Percentiles rank a stretch among this genome's conserved stretches.
phyloP scores from a whole-genome alignment of 2,329 filamentous ascomycete genomes.

The Epichloe sibirici region DNA sequence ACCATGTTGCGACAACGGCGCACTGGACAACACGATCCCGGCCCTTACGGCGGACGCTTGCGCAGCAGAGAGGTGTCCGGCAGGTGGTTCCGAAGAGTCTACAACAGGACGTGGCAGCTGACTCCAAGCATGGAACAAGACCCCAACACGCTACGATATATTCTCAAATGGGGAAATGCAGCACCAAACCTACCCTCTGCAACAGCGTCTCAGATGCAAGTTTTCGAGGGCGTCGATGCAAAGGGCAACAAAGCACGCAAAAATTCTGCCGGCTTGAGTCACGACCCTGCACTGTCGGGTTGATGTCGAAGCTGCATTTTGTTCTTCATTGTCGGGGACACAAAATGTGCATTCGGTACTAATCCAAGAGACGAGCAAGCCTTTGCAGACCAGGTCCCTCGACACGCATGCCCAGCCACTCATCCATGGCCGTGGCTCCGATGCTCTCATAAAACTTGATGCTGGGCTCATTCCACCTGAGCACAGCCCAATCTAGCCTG shows the following conservation, averaged over 20 bases:
- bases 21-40: constrained; percentile 23
- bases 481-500: constrained; percentile 77
- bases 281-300: background rate
- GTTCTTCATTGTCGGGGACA: too few relatives aligned
- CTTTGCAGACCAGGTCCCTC: constrained; percentile 52
- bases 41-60: constrained; percentile 24
- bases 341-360: constrained; percentile 1
- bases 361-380: constrained; percentile 37
- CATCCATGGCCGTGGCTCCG: constrained; percentile 53
- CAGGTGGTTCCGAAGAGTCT: constrained; percentile 36
- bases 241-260: constrained; percentile 12
- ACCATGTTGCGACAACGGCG: constrained; percentile 21
- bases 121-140: constrained; percentile 29
- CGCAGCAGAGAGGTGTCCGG: constrained; percentile 21
- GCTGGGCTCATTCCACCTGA: constrained; percentile 88
- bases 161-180: constrained; percentile 34
- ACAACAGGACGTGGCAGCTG: constrained; percentile 32
- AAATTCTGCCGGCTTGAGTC: background rate
- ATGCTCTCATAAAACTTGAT: constrained; percentile 73
- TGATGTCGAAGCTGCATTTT: too few relatives aligned
- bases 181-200: constrained; percentile 18
- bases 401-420: constrained; percentile 67
- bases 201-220: constrained; percentile 22
- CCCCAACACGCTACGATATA: constrained; percentile 17
- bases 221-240: constrained; percentile 36